Conservation (phyloP, 257 asterid species). For the Solanum ossicruentum region DNA sequence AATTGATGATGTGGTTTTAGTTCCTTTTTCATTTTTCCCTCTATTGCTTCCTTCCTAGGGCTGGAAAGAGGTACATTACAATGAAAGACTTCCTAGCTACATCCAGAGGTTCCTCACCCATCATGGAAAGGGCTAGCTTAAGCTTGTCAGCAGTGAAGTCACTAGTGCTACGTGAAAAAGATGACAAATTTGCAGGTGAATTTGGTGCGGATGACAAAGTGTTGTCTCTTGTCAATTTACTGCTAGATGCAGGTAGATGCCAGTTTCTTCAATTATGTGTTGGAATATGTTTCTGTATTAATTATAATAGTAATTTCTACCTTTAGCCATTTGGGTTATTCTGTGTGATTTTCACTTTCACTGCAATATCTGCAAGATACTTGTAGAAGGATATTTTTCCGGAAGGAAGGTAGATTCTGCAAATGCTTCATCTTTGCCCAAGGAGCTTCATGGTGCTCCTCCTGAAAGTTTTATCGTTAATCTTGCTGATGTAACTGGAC, state of each 20-base stretch:
- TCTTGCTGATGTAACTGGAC: slow-evolving; percentile 87
- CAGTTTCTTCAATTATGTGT: slow-evolving; percentile 25
- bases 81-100: slow-evolving; percentile 75
- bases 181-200: slow-evolving; percentile 61
- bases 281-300: neutral
- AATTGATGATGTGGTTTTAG: neutral
- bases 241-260: slow-evolving; percentile 79
- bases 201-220: slow-evolving; percentile 78
- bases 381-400: slow-evolving; percentile 66
- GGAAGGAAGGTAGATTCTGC: slow-evolving; percentile 36
- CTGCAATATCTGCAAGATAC: slow-evolving; percentile 77
- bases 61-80: slow-evolving; percentile 53
- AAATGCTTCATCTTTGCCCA: slow-evolving; percentile 46
- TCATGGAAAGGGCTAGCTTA: slow-evolving; percentile 85
- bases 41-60: neutral
- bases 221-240: slow-evolving; percentile 47
- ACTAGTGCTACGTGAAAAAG: slow-evolving; percentile 81
- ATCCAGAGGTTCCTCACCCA: slow-evolving; percentile 82
- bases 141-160: slow-evolving; percentile 91
- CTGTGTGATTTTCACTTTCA: slow-evolving; percentile 50
- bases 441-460: slow-evolving; percentile 95
- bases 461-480: slow-evolving; percentile 75
- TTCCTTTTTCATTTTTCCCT: neutral
- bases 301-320: neutral
- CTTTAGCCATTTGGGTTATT: slow-evolving; percentile 13